These are phyloP conservation scores for Platanus orientalis DNA, from an alignment of 164 flowering plant species.

Conservation along the genomic window DNA sequence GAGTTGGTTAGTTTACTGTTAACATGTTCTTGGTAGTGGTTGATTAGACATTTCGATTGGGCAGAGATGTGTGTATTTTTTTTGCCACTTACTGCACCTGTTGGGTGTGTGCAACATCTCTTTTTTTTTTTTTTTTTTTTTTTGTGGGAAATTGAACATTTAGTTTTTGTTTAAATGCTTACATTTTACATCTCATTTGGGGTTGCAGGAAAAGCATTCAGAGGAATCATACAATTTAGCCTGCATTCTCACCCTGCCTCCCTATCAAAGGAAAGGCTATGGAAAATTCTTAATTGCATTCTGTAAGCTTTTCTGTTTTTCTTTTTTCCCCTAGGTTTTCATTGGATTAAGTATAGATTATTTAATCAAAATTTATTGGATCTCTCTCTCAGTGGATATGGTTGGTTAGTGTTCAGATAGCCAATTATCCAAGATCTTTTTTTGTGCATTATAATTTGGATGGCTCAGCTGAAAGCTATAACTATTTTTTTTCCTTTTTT, in stretches of 20 bases:
- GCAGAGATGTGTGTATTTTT: too few relatives aligned
- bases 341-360: neutral
- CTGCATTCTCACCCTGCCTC: constrained; percentile 97
- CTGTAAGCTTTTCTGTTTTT: constrained; percentile 47
- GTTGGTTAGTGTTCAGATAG: neutral
- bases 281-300: constrained; percentile 97
- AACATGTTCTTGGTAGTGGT: too few relatives aligned
- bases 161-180: neutral
- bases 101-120: too few relatives aligned
- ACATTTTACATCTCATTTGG: neutral
- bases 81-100: too few relatives aligned
- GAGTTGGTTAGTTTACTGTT: too few relatives aligned
- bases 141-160: too few relatives aligned
- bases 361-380: neutral
- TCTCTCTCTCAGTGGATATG: neutral
- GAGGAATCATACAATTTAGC: constrained; percentile 97
- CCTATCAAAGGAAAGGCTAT: constrained; percentile 98
- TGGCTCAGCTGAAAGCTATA: too few relatives aligned
- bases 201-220: constrained; percentile 91
- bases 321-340: constrained; percentile 2
- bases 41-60: too few relatives aligned
- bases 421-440: too few relatives aligned
- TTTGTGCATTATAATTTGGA: too few relatives aligned
- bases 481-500: too few relatives aligned
- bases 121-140: too few relatives aligned